Evolutionary conservation across 164 flowering plant species (phyloP).

Genomic region (Sextonia rubra): DNA sequence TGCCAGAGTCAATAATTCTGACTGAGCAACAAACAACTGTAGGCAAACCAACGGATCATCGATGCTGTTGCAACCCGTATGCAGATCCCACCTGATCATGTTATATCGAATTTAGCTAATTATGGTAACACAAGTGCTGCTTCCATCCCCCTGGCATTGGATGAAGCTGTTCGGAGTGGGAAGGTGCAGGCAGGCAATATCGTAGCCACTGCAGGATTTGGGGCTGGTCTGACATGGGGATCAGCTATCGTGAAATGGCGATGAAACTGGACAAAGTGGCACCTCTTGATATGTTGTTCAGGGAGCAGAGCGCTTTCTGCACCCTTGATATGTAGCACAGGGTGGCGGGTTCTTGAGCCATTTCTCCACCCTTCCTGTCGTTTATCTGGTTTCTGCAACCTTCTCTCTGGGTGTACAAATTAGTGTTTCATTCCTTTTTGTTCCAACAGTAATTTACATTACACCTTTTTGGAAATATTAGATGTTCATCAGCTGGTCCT

Average conservation of each 20-base stretch:
- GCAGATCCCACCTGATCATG: constrained; percentile 58
- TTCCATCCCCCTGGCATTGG: constrained; percentile 93
- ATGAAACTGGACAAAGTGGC: constrained; percentile 14
- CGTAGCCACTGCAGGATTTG: constrained; percentile 82
- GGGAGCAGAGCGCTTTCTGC: not conserved
- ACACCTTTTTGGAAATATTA: too few species aligned
- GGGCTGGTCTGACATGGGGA: constrained; percentile 97
- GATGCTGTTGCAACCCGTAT: constrained; percentile 79
- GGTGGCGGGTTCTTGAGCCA: not conserved
- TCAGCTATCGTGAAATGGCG: constrained; percentile 88
- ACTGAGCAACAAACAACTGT: constrained; percentile 22
- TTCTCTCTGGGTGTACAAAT: too few species aligned
- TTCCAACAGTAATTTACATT: too few species aligned
- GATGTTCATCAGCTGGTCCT: too few species aligned
- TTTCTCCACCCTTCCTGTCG: not conserved
- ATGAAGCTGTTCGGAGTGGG: constrained; percentile 85
- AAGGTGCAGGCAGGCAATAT: constrained; percentile 72
- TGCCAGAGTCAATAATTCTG: not conserved
- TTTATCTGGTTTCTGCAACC: too few species aligned
- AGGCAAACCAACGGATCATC: constrained; percentile 94
- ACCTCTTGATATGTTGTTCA: not conserved
- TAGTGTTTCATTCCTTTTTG: too few species aligned
- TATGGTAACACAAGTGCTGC: constrained; percentile 98
- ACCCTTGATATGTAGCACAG: not conserved
- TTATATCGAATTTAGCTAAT: constrained; percentile 79